Percentiles rank a stretch among this genome's conserved stretches.
Evolutionary conservation across 768 basidiomycete species (phyloP).

Genomic region (Naganishia antarctica): DNA sequence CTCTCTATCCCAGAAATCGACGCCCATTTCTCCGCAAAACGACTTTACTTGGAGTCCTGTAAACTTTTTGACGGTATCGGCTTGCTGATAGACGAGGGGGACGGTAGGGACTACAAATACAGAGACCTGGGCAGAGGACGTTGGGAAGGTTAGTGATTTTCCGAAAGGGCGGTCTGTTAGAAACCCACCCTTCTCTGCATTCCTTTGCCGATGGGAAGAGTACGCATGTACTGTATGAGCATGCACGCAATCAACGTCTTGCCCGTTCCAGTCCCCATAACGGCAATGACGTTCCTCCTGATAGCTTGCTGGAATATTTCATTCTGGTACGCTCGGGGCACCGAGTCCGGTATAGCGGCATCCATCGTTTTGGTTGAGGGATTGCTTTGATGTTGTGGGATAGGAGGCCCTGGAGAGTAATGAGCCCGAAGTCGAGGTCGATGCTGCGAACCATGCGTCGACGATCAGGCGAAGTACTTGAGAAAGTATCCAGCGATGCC

Average conservation of each 20-base stretch:
- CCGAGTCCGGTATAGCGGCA: not conserved
- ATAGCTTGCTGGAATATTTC: slow-evolving; percentile 58
- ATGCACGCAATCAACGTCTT: slow-evolving; percentile 61
- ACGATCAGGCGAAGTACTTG: too few relatives aligned
- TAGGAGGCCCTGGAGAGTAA: too few relatives aligned
- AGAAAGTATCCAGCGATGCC: too few relatives aligned
- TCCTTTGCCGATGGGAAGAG: slow-evolving; percentile 50
- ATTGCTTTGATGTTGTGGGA: too few relatives aligned
- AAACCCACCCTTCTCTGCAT: slow-evolving; percentile 56
- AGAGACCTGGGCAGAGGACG: slow-evolving; percentile 3
- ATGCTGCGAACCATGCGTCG: too few relatives aligned
- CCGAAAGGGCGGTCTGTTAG: too few relatives aligned
- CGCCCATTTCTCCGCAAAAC: slow-evolving; percentile 66
- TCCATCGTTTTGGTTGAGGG: not conserved
- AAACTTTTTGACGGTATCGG: slow-evolving; percentile 60
- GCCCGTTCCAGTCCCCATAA: slow-evolving; percentile 56
- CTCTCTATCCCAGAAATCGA: slow-evolving; percentile 60
- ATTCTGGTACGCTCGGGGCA: slow-evolving; percentile 44
- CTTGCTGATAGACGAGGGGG: slow-evolving; percentile 77
- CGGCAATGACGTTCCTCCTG: slow-evolving; percentile 58
- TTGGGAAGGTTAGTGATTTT: not conserved
- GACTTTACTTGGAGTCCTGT: slow-evolving; percentile 65
- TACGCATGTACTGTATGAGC: slow-evolving; percentile 69
- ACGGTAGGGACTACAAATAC: slow-evolving; percentile 83
- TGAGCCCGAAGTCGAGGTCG: too few relatives aligned